phyloP scores from a whole-genome alignment of 148 eudicot species.

The Nepenthes mirabilis region DNA sequence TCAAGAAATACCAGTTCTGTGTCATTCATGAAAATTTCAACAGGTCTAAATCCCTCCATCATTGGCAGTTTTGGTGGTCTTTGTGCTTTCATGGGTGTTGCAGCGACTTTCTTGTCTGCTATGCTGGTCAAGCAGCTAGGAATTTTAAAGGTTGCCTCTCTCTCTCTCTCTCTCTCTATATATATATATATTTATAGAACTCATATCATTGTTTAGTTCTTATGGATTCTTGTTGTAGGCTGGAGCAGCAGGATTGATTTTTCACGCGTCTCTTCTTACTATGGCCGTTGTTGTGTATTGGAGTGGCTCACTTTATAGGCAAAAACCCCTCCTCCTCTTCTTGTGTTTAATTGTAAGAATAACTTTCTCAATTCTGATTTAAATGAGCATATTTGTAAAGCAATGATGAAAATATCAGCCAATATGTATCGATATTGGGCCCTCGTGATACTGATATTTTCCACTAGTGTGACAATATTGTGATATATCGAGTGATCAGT shows the following conservation, averaged over 20 bases:
- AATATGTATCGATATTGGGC: too few relatives aligned
- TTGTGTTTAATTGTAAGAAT: slow-evolving; percentile 62
- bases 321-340: slow-evolving; percentile 60
- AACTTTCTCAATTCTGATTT: neutral
- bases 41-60: slow-evolving; percentile 80
- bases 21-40: neutral
- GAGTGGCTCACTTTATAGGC: slow-evolving; percentile 64
- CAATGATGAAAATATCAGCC: too few relatives aligned
- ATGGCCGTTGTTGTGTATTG: slow-evolving; percentile 78
- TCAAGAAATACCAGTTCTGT: neutral
- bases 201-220: slow-evolving; percentile 4
- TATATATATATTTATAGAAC: slow-evolving; percentile 4
- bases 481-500: too few relatives aligned
- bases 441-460: too few relatives aligned
- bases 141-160: slow-evolving; percentile 64
- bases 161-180: slow-evolving; percentile 2
- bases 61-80: slow-evolving; percentile 88
- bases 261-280: slow-evolving; percentile 79
- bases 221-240: slow-evolving; percentile 37
- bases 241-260: slow-evolving; percentile 80
- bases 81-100: slow-evolving; percentile 95
- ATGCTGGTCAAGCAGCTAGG: slow-evolving; percentile 60
- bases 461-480: too few relatives aligned
- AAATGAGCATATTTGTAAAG: neutral
- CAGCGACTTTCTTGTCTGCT: slow-evolving; percentile 87